Evolutionary conservation across 768 basidiomycete species (phyloP).

Genomic region (Suillus bovinus): DNA sequence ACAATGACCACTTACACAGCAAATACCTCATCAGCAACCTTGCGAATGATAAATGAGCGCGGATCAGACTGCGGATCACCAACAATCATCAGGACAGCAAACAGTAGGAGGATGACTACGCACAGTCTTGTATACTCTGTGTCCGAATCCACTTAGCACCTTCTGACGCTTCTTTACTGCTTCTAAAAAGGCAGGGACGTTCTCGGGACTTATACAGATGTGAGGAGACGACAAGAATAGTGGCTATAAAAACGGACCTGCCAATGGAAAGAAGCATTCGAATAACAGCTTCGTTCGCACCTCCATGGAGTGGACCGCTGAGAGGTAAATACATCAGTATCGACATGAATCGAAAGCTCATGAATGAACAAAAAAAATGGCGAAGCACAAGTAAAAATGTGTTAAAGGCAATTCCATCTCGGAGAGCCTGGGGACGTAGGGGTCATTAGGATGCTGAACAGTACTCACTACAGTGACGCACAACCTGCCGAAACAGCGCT

Average conservation of each 20-base stretch:
- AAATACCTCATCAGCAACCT: constrained; percentile 91
- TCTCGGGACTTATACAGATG: constrained; percentile 58
- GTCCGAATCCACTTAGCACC: constrained; percentile 88
- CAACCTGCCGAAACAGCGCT: constrained; percentile 87
- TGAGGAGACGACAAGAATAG: not conserved
- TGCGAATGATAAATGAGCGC: constrained; percentile 86
- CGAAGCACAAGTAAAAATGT: not conserved
- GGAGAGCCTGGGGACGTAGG: too few relatives aligned
- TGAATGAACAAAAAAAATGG: not conserved
- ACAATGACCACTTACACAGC: constrained; percentile 55
- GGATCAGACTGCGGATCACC: constrained; percentile 69
- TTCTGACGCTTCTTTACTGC: constrained; percentile 87
- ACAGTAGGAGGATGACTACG: constrained; percentile 21
- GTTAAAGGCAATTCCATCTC: not conserved
- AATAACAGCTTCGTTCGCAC: constrained; percentile 93
- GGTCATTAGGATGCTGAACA: not conserved
- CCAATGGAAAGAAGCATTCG: constrained; percentile 91
- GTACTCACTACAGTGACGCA: constrained; percentile 85
- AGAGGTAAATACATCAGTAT: not conserved
- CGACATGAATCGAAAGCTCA: not conserved
- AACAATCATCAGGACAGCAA: constrained; percentile 1
- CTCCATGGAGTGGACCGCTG: constrained; percentile 49
- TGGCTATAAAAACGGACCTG: constrained; percentile 45
- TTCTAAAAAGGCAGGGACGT: constrained; percentile 83
- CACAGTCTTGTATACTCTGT: constrained; percentile 80